Evolutionary conservation across 2,329 filamentous ascomycete genomes (phyloP).

Genomic region (Nemania sp.): DNA sequence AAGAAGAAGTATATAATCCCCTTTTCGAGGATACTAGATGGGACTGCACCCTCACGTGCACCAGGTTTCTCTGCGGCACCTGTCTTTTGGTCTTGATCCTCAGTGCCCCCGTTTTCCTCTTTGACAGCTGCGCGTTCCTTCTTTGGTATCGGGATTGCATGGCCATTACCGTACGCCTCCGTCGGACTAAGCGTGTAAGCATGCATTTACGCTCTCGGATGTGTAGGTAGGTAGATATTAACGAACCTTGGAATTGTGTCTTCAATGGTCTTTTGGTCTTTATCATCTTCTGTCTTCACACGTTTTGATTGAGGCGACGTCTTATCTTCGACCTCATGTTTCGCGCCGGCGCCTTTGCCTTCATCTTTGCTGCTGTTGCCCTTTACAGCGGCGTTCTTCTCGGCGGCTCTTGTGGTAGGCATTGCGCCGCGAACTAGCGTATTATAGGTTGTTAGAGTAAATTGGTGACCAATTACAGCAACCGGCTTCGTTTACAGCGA

Average conservation of each 20-base stretch:
- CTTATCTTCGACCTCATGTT: conserved; percentile 52
- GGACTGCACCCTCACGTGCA: conserved; percentile 52
- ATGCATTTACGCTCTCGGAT: conserved; percentile 3
- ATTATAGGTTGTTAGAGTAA: background rate
- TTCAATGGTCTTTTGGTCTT: conserved; percentile 65
- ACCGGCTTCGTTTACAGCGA: background rate
- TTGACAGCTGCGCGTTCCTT: conserved; percentile 28
- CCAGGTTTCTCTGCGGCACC: conserved; percentile 45
- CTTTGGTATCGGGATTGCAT: conserved; percentile 25
- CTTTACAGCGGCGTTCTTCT: conserved; percentile 33
- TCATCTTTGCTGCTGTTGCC: conserved; percentile 24
- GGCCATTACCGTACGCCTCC: conserved; percentile 43
- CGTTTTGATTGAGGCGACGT: conserved; percentile 56
- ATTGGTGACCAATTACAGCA: conserved; percentile 6
- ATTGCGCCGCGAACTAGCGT: conserved; percentile 27
- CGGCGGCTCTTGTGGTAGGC: conserved; percentile 45
- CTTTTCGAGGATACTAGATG: conserved; percentile 79
- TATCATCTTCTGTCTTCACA: conserved; percentile 50
- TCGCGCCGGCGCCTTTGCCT: conserved; percentile 48
- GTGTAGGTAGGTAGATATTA: background rate
- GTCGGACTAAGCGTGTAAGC: conserved; percentile 41
- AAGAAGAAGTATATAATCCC: conserved; percentile 94
- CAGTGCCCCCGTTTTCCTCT: conserved; percentile 28
- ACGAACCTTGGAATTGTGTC: conserved; percentile 57
- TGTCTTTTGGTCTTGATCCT: conserved; percentile 58